A percentile compares a stretch with the other conserved stretches of the same genome.
Evolutionary conservation across 2,329 filamentous ascomycete species (phyloP).

Genomic region (Pseudocercospora pini-densiflorae): DNA sequence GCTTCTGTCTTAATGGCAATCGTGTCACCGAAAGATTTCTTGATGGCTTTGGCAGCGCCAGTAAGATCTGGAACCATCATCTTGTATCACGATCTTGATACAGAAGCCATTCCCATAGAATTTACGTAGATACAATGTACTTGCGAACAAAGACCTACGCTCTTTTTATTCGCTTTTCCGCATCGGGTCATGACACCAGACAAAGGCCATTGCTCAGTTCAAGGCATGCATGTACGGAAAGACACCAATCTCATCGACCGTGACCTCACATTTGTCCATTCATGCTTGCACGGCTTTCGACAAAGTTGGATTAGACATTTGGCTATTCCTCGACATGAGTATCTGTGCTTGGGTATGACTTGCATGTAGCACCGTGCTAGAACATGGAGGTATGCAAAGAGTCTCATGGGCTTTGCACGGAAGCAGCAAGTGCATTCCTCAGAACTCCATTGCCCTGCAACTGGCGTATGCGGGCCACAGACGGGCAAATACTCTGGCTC

Average conservation of each 20-base stretch:
- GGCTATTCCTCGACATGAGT: neutral
- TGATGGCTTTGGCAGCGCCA: slow-evolving; percentile 21
- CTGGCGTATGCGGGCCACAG: neutral
- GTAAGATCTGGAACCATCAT: slow-evolving; percentile 29
- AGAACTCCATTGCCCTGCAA: neutral
- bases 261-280: neutral
- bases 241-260: neutral
- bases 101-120: neutral
- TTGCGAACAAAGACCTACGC: neutral
- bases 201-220: neutral
- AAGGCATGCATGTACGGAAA: neutral
- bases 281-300: neutral
- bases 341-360: neutral
- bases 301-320: neutral
- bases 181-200: neutral
- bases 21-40: slow-evolving; percentile 8
- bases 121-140: neutral
- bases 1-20: slow-evolving; percentile 19
- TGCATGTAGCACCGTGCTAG: neutral
- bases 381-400: neutral
- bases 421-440: neutral
- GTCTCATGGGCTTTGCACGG: neutral
- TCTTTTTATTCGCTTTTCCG: neutral
- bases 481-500: neutral
- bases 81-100: neutral